phyloP scores from a whole-genome alignment of 352 stramenopile species.

The Phytophthora pistaciae region DNA sequence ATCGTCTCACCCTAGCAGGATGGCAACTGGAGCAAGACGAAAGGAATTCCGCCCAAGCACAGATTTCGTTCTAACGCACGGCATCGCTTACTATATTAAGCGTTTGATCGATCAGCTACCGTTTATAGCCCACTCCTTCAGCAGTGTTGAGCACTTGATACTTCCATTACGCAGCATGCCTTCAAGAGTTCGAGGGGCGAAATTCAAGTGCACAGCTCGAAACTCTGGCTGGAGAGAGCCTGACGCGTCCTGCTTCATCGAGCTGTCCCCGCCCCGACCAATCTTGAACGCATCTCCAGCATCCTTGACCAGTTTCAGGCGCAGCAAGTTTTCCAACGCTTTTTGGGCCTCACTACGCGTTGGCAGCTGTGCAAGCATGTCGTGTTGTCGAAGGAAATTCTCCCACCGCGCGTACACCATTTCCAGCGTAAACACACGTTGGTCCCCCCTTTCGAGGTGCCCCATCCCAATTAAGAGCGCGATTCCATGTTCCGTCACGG shows the following conservation, averaged over 20 bases:
- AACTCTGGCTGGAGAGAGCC: conserved; percentile 78
- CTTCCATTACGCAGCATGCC: conserved; percentile 80
- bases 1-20: conserved; percentile 6
- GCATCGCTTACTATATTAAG: conserved; percentile 21
- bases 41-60: neutral
- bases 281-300: conserved; percentile 80
- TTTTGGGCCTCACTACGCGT: conserved; percentile 77
- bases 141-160: conserved; percentile 76
- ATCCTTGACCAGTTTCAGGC: conserved; percentile 78
- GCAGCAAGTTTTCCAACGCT: conserved; percentile 78
- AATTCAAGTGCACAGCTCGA: conserved; percentile 76
- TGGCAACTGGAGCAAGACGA: neutral
- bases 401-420: conserved; percentile 88
- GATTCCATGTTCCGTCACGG: conserved; percentile 73
- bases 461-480: conserved; percentile 83
- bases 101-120: conserved; percentile 30
- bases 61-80: too few relatives aligned
- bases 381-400: conserved; percentile 82
- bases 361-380: conserved; percentile 68
- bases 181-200: conserved; percentile 74
- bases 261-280: conserved; percentile 39
- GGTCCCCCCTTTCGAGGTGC: conserved; percentile 72
- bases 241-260: conserved; percentile 29
- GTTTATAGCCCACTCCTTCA: conserved; percentile 83
- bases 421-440: conserved; percentile 80